Percentiles rank a stretch among this genome's conserved stretches.
phyloP scores from a whole-genome alignment of 164 flowering plant species.

The Stephania japonica region DNA sequence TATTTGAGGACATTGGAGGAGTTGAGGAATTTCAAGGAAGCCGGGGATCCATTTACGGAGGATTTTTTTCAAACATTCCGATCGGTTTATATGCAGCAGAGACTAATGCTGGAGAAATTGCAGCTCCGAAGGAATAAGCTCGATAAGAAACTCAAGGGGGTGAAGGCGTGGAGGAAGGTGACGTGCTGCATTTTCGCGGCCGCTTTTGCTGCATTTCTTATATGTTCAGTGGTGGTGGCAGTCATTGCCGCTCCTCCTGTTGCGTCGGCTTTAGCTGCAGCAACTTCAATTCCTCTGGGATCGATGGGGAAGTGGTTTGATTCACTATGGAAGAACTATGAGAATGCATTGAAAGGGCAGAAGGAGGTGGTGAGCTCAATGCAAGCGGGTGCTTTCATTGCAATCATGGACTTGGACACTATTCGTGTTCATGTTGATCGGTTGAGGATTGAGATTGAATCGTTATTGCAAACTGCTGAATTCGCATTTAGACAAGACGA shows the following conservation, averaged over 20 bases:
- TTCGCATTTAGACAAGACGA: slow-evolving; percentile 47
- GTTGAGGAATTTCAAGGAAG: slow-evolving; percentile 46
- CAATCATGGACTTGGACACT: slow-evolving; percentile 59
- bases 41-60: slow-evolving; percentile 61
- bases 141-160: slow-evolving; percentile 47
- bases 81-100: slow-evolving; percentile 49
- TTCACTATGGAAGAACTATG: slow-evolving; percentile 57
- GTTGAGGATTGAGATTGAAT: slow-evolving; percentile 48
- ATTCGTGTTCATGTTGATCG: slow-evolving; percentile 48
- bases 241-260: slow-evolving; percentile 76
- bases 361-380: slow-evolving; percentile 51
- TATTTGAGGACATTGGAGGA: slow-evolving; percentile 40
- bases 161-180: slow-evolving; percentile 56
- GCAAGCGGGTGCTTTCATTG: slow-evolving; percentile 44
- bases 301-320: slow-evolving; percentile 73
- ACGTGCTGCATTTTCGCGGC: slow-evolving; percentile 55
- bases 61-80: slow-evolving; percentile 52
- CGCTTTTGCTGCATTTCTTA: slow-evolving; percentile 53
- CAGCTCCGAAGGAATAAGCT: slow-evolving; percentile 43
- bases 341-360: slow-evolving; percentile 47
- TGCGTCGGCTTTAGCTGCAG: slow-evolving; percentile 65
- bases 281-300: slow-evolving; percentile 63
- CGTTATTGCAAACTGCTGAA: slow-evolving; percentile 45
- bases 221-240: slow-evolving; percentile 80
- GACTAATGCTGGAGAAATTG: slow-evolving; percentile 49